phyloP scores from a whole-genome alignment of 495 filamentous ascomycete species.

The Cudoniella acicularis region DNA sequence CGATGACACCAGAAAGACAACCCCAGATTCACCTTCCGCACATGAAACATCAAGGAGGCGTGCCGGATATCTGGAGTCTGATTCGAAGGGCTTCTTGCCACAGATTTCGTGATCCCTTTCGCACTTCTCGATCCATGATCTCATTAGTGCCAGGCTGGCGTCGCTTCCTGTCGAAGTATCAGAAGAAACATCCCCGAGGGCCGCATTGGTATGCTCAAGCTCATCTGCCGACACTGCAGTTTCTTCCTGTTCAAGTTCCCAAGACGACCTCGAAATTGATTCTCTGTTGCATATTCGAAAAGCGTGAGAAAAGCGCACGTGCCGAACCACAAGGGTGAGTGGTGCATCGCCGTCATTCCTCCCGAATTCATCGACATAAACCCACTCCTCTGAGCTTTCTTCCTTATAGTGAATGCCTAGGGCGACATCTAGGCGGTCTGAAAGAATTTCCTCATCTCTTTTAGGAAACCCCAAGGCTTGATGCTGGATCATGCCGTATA shows the following conservation, averaged over 20 bases:
- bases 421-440: not conserved
- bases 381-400: not conserved
- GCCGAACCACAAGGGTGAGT: not conserved
- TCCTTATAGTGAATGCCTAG: constrained; percentile 1
- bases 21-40: constrained; percentile 2
- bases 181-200: not conserved
- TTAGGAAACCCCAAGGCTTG: not conserved
- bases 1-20: constrained; percentile 1
- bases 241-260: not conserved
- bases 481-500: constrained; percentile 5
- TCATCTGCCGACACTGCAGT: not conserved
- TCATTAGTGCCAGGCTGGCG: not conserved
- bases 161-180: constrained; percentile 7
- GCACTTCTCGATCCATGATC: not conserved
- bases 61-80: not conserved
- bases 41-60: constrained; percentile 3
- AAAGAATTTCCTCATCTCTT: not conserved
- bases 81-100: constrained; percentile 4
- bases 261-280: constrained; percentile 1
- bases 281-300: constrained; percentile 6
- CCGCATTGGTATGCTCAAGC: not conserved
- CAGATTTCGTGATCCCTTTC: constrained; percentile 1
- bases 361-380: not conserved
- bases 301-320: not conserved
- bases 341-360: not conserved